Conservation (phyloP, 2,329 filamentous ascomycete species). For the Fusarium sp. region DNA sequence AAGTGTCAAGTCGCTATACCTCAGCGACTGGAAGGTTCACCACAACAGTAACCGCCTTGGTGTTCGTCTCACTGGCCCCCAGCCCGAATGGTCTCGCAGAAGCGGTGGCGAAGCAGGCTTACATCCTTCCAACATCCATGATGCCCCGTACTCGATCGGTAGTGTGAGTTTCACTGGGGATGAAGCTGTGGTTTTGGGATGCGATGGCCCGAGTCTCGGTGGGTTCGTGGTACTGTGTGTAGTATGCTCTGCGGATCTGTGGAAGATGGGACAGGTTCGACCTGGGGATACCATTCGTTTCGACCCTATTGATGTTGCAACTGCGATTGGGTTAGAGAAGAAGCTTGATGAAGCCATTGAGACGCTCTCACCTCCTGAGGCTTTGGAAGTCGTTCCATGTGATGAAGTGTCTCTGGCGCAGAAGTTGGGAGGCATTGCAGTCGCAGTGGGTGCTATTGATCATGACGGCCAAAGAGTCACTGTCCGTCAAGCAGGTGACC, state of each 20-base stretch:
- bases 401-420: neutral
- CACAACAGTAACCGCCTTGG: constrained; percentile 54
- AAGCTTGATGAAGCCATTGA: constrained; percentile 37
- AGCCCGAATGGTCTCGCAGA: constrained; percentile 49
- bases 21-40: constrained; percentile 50
- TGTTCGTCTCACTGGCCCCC: constrained; percentile 50
- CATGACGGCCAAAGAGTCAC: constrained; percentile 25
- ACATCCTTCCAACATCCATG: constrained; percentile 55
- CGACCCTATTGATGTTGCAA: constrained; percentile 40
- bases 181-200: constrained; percentile 50
- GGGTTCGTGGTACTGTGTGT: constrained; percentile 53
- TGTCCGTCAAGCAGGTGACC: constrained; percentile 47
- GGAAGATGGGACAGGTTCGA: constrained; percentile 53
- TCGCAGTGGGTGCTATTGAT: constrained; percentile 28
- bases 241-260: constrained; percentile 51
- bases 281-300: constrained; percentile 52
- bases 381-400: rapidly evolving
- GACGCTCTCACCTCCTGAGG: constrained; percentile 13
- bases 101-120: constrained; percentile 51
- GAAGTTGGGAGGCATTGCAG: neutral
- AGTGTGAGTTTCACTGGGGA: constrained; percentile 56
- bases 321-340: constrained; percentile 39
- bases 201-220: constrained; percentile 54
- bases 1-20: constrained; percentile 46
- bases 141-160: constrained; percentile 52